Percentiles rank a stretch among this genome's conserved stretches.
Evolutionary conservation across 108 stramenopile species (phyloP).

Genomic region (Heterococcus sp.): DNA sequence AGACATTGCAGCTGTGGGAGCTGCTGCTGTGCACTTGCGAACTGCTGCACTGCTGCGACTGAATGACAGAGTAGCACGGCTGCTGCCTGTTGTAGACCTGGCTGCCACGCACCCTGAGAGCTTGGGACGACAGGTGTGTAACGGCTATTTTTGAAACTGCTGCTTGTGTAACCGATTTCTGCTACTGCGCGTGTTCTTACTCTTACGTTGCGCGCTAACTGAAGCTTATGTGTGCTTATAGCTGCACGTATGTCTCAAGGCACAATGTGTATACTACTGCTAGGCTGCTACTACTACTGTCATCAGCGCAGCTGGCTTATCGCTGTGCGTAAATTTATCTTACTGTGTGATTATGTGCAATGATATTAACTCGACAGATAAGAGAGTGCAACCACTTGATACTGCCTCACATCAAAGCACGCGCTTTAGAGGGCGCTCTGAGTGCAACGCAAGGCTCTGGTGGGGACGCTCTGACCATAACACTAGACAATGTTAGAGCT

Average conservation of each 20-base stretch:
- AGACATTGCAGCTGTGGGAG: not conserved
- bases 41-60: slow-evolving; percentile 31
- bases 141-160: too few relatives aligned
- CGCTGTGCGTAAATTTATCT: too few relatives aligned
- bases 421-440: slow-evolving; percentile 46
- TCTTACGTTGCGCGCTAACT: too few relatives aligned
- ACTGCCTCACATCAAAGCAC: slow-evolving; percentile 46
- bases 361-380: too few relatives aligned
- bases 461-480: slow-evolving; percentile 13
- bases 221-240: too few relatives aligned
- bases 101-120: slow-evolving; percentile 11
- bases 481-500: slow-evolving; percentile 53
- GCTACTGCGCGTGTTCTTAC: too few relatives aligned
- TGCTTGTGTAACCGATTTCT: too few relatives aligned
- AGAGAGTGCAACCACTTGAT: slow-evolving; percentile 40
- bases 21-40: not conserved
- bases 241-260: too few relatives aligned
- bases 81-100: slow-evolving; percentile 35
- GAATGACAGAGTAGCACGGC: slow-evolving; percentile 23
- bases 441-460: slow-evolving; percentile 41
- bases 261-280: too few relatives aligned
- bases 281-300: too few relatives aligned
- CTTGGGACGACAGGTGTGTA: slow-evolving; percentile 19
- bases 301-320: too few relatives aligned
- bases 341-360: too few relatives aligned